Evolutionary conservation across 2,329 filamentous ascomycete species (phyloP).

Genomic region (Aspergillus jensenii): DNA sequence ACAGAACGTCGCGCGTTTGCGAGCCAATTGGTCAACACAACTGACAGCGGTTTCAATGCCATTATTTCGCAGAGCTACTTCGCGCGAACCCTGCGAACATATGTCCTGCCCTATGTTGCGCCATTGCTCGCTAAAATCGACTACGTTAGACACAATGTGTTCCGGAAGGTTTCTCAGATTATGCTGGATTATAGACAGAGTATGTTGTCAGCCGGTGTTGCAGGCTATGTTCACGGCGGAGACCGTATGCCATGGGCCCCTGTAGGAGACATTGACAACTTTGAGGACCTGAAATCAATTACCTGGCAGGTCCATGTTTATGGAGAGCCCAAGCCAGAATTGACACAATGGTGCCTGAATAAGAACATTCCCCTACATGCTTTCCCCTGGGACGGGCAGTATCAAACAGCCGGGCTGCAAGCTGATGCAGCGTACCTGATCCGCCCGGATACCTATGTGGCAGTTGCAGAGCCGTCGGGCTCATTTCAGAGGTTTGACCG

Average conservation of each 20-base stretch:
- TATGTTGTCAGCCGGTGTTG: conserved; percentile 34
- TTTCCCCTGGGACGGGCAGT: conserved; percentile 27
- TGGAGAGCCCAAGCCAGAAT: conserved; percentile 12
- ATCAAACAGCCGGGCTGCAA: conserved; percentile 22
- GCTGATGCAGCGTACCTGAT: conserved; percentile 29
- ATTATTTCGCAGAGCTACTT: conserved; percentile 40
- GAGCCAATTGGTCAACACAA: conserved; percentile 41
- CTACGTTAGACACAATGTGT: conserved; percentile 22
- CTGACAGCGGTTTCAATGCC: conserved; percentile 44
- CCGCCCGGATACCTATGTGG: conserved; percentile 33
- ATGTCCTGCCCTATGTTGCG: conserved; percentile 39
- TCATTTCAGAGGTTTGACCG: conserved; percentile 20
- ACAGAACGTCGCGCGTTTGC: conserved; percentile 51
- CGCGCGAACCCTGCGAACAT: conserved; percentile 41
- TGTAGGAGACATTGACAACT: conserved; percentile 26
- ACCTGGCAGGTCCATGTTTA: conserved; percentile 36
- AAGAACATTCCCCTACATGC: conserved; percentile 19
- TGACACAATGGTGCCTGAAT: conserved; percentile 26
- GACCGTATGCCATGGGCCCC: conserved; percentile 45
- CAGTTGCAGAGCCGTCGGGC: conserved; percentile 19
- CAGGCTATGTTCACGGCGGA: conserved; percentile 45
- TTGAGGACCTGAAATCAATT: conserved; percentile 23
- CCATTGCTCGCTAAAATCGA: conserved; percentile 24
- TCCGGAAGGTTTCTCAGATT: conserved; percentile 44
- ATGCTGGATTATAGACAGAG: conserved; percentile 46